Base-by-base conservation (phyloP, 345 rosid species). In the Eucalyptus curtisii region DNA sequence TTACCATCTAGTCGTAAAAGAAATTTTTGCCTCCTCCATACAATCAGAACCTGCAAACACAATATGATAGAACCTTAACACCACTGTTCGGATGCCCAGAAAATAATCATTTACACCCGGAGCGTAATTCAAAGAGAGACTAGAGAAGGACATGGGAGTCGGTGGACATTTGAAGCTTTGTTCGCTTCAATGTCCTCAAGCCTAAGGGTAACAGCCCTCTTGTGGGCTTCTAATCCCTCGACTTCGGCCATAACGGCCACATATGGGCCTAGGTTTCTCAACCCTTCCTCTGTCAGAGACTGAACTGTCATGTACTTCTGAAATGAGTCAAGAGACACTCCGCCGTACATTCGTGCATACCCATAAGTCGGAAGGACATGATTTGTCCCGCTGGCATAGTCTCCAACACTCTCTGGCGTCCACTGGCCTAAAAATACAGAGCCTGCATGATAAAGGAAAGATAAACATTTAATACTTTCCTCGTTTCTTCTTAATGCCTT, bases 361-460 rank as follows among this genome's bases (percentile, higher is more conserved):
- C 99, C 99, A 49, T 96, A 96, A 1, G 98, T 96, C 19, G 98
- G 99, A 25, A 90, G 90, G 30, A 90, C 90, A 31, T 90, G 91
- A 86, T 84, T 80, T 89, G 98, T 96, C 86, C 98, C 98, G 30
- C 99, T 97, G 5, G 99, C 99, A 89, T 97, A 97, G 90, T 97
- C 98, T 79, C 99, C 99, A 55, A 96, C 98, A 76, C 99, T 97
- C 92, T 96, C 98, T 13, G 99, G 98, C 10, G 99, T 97, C 99
- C 99, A 96, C 48, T 92, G 94, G 33, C 99, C 99, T 86, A 97
- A 42, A 91, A 97, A 97, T 88, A 96, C 99, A 0, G 99, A 97
- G 31, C 99, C 98, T 95, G 92, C 68, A 66, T 27, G 30, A 52
- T 45, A 59, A 57, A 76, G 57, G 52, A 49, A 59, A 82, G 22